These are phyloP conservation scores for Drechmeria coniospora DNA, from an alignment of 2,329 filamentous ascomycete species.

Conservation along the genomic window DNA sequence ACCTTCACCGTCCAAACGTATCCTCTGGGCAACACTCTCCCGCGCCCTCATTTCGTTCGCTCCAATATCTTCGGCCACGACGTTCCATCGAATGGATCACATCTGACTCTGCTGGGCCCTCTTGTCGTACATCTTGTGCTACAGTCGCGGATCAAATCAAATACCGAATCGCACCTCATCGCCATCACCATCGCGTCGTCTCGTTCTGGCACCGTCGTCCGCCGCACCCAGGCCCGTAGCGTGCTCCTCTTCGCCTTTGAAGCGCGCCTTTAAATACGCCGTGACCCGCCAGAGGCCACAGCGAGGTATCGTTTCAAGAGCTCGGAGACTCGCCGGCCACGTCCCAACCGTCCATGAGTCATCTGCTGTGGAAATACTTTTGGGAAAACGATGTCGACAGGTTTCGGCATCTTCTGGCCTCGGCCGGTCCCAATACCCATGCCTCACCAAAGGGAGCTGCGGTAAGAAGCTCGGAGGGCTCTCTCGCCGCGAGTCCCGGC, in stretches of 20 bases:
- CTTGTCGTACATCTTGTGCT: too few species aligned
- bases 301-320: slow-evolving; percentile 64
- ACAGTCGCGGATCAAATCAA: slow-evolving; percentile 1
- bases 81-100: too few species aligned
- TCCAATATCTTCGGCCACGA: too few species aligned
- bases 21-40: too few species aligned
- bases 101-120: too few species aligned
- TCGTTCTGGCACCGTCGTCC: too few species aligned
- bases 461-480: slow-evolving; percentile 18
- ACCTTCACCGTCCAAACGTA: too few species aligned
- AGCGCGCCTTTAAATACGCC: slow-evolving; percentile 76
- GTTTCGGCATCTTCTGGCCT: slow-evolving; percentile 78
- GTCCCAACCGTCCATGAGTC: slow-evolving; percentile 57
- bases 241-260: slow-evolving; percentile 5
- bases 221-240: too few species aligned
- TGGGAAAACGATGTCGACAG: slow-evolving; percentile 94
- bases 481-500: slow-evolving; percentile 23
- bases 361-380: slow-evolving; percentile 90
- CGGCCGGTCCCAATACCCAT: slow-evolving; percentile 44
- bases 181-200: too few species aligned
- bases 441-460: slow-evolving; percentile 37
- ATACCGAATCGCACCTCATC: slow-evolving; percentile 2
- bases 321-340: slow-evolving; percentile 14
- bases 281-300: slow-evolving; percentile 71
- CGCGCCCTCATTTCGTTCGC: too few species aligned